Percentiles rank a stretch among this genome's conserved stretches.
These are phyloP conservation scores for Nadsonia starkeyi-henricii DNA, from an alignment of 1,139 yeast species.

Conservation along the genomic window DNA sequence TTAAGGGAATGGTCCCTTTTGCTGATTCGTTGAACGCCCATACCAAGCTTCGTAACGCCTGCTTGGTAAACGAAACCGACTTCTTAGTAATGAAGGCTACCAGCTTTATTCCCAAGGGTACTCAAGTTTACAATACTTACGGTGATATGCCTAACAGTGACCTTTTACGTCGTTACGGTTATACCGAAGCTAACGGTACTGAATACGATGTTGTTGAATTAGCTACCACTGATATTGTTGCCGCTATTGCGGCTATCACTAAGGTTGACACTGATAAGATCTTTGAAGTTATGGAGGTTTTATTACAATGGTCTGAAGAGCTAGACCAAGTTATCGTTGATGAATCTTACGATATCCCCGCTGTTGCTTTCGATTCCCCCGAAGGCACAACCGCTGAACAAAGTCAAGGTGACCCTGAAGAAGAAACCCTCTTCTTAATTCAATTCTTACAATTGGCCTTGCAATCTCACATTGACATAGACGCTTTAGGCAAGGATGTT, in stretches of 20 bases:
- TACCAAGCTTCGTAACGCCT: slow-evolving; percentile 65
- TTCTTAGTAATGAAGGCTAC: slow-evolving; percentile 57
- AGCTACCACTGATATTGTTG: slow-evolving; percentile 14
- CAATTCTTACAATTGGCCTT: slow-evolving; percentile 4
- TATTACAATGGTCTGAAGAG: slow-evolving; percentile 11
- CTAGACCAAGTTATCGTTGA: slow-evolving; percentile 19
- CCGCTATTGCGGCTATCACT: slow-evolving; percentile 8
- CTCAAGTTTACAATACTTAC: slow-evolving; percentile 76
- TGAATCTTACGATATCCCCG: slow-evolving; percentile 21
- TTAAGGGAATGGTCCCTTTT: slow-evolving; percentile 82
- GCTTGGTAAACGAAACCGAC: slow-evolving; percentile 28
- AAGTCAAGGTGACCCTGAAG: not conserved
- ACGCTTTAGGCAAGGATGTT: slow-evolving; percentile 1
- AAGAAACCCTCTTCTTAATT: slow-evolving; percentile 1
- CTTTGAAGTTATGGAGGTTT: slow-evolving; percentile 9
- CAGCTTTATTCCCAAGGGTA: slow-evolving; percentile 44
- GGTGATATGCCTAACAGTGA: slow-evolving; percentile 88
- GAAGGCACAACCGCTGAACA: slow-evolving; percentile 6
- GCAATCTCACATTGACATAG: slow-evolving; percentile 1
- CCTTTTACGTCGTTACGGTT: slow-evolving; percentile 78
- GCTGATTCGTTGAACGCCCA: slow-evolving; percentile 89
- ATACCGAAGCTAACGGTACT: slow-evolving; percentile 67
- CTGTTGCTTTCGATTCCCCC: slow-evolving; percentile 15
- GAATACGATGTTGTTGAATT: slow-evolving; percentile 74
- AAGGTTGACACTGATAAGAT: slow-evolving; percentile 9